Evolutionary conservation across 768 basidiomycete species (phyloP), one percentile per base, ranked within the genome.

Genomic region (Butyriboletus loyo): DNA sequence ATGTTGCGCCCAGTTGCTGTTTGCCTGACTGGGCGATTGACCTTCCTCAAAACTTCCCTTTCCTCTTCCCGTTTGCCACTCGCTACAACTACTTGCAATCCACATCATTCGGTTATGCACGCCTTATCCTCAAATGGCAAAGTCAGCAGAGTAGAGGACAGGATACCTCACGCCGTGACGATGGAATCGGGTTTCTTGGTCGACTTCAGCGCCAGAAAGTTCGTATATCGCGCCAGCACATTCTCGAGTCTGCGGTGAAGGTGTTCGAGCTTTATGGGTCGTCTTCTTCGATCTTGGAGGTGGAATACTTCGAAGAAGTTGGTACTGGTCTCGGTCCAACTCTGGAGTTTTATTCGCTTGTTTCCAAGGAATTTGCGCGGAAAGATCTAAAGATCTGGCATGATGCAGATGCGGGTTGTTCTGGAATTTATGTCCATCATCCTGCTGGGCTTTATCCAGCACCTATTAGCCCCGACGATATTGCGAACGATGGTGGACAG

Each of bases 251-350:
- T 19, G 94, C 93, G 1, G 86, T 95, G 64, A 98, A 98, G 70
- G 92, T 95, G 9, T 92, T 99, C 58, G 94, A 96, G 66, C 82
- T 98, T 45, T 99, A 98, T 61, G 97, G 97, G 1, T 91, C 92
- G 0, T 93, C 92, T 2, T 90, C 89, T 5, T 93, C 93, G 0
- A 84, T 98, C 21, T 80, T 99, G 37, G 97, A 99, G 68, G 93
- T 98, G 46, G 95, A 99, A 73, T 98, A 98, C 73, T 98, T 98
- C 64, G 93, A 97, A 65, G 97, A 99, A 75, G 95, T 98, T 43
- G 97, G 97, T 19, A 98, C 96, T 8, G 97, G 97, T 19, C 76
- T 99, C 11, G 97, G 97, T 3, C 97, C 97, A 7, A 98, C 97
- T 24, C 78, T 98, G 22, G 97, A 99, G 73, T 99, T 99, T 73